Evolutionary conservation across 352 stramenopile species (phyloP), one percentile per base, ranked within the genome.

Genomic region (Lagenidium sp.): DNA sequence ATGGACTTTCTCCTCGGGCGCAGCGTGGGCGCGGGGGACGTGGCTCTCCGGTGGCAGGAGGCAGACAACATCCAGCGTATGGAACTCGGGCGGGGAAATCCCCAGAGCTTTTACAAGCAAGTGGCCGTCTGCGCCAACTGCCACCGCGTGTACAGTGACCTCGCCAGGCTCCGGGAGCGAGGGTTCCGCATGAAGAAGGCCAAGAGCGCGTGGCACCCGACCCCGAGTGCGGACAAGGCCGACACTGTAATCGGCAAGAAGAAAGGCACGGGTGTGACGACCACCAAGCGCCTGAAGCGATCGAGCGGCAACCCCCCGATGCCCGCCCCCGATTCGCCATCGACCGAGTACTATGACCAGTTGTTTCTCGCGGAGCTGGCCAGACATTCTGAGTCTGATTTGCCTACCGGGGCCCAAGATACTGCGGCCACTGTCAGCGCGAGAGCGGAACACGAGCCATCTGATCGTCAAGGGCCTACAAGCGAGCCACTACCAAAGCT

Each of bases 21-120:
- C 8, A 15, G 8, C 28, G 26, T 62, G 32, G 29, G 15, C 3
- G 1, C 15, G 13, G 31, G 20, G 1, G 50, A 65, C 6, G 44
- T 77, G 2, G 55, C 47, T 4, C 43, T 84, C 13, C 49, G 66
- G 31, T 91, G 75, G 78, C 68, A 82, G 47, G 75, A 85, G 38
- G 60, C 67, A 1, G 75, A 87, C 31, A 81, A 69, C 18, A 50
- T 79, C 6, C 55, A 82, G 13, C 70, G 75, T 7, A 71, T 66
- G 44, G 68, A 88, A 38, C 46, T 91, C 5, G 79, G 76, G 0
- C 65, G 75, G 0, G 47, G 57, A 1, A 85, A 92, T 12, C 76
- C 79, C 19, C 65, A 53, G 12, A 64, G 73, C 20, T 92, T 83
- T 38, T 89, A 92, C 60, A 88, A 86, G 46, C 79, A 86, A 55